Conservation (phyloP, 495 filamentous ascomycete species). For the Pseudoneurospora amorphoporcata region DNA sequence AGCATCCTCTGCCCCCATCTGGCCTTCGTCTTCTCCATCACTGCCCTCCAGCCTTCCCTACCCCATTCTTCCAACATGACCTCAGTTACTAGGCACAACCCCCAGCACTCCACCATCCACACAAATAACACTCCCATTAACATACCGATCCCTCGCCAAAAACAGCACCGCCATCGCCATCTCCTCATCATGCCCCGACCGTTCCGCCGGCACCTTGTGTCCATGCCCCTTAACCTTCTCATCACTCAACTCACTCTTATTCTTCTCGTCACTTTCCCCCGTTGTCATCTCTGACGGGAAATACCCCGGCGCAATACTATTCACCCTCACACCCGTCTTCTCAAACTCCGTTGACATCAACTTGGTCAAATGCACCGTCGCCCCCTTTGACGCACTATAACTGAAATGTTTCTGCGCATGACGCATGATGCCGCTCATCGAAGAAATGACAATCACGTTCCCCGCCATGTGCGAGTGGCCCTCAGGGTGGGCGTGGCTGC, state of each 20-base stretch:
- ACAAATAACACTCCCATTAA: conserved; percentile 49
- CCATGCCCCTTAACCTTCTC: conserved; percentile 45
- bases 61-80: too few species aligned
- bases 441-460: conserved; percentile 33
- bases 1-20: too few species aligned
- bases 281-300: conserved; percentile 46
- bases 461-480: conserved; percentile 1
- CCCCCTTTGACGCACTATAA: conserved; percentile 51
- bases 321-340: conserved; percentile 44
- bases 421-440: conserved; percentile 47
- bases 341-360: conserved; percentile 42
- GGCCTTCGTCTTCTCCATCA: too few species aligned
- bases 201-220: conserved; percentile 35
- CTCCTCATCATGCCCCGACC: conserved; percentile 45
- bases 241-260: conserved; percentile 41
- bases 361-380: conserved; percentile 49
- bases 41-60: too few species aligned
- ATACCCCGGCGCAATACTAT: conserved; percentile 52
- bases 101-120: conserved; percentile 48
- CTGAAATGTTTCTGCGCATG: conserved; percentile 41
- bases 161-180: conserved; percentile 48
- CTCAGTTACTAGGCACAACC: conserved; percentile 19
- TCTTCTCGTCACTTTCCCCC: conserved; percentile 6
- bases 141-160: conserved; percentile 47
- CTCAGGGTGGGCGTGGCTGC: conserved; percentile 17